Conservation (phyloP, 208 protist species). For the Leishmania tropica region DNA sequence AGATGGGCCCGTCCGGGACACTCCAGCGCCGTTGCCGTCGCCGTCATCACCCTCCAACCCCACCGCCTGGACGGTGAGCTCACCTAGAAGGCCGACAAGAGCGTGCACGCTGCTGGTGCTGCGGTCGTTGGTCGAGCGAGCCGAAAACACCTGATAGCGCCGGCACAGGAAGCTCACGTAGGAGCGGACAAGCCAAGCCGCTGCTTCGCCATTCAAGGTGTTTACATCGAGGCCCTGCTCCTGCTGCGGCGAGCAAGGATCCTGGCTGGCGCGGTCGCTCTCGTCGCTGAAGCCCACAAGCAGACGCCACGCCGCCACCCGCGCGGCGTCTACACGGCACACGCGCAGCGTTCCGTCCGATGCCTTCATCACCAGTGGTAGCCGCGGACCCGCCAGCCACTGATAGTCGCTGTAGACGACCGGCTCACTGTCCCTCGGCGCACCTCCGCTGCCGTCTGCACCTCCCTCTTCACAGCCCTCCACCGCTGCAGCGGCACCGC, state of each 20-base stretch:
- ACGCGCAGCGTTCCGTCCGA: conserved; percentile 10
- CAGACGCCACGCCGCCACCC: conserved; percentile 23
- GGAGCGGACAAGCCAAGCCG: neutral
- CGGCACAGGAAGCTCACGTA: conserved; percentile 11
- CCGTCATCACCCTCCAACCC: neutral
- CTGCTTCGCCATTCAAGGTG: neutral
- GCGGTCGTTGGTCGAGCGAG: neutral
- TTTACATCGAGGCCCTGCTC: neutral
- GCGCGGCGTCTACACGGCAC: conserved; percentile 14
- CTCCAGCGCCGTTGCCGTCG: neutral
- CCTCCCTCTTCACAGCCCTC: neutral
- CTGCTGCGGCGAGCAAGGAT: neutral
- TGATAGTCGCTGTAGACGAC: conserved; percentile 5
- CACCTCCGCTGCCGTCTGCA: neutral
- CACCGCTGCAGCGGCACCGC: neutral
- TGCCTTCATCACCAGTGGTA: conserved; percentile 6
- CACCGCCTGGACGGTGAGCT: neutral
- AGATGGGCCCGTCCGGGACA: neutral
- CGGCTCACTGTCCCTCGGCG: neutral
- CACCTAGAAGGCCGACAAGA: neutral
- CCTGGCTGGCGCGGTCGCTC: neutral
- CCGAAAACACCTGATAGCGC: neutral
- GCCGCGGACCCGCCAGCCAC: conserved; percentile 16
- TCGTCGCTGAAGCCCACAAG: neutral
- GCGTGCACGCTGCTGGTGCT: neutral